These are phyloP conservation scores for Capsaspora owczarzaki DNA, from an alignment of 78 protist species.

Conservation along the genomic window DNA sequence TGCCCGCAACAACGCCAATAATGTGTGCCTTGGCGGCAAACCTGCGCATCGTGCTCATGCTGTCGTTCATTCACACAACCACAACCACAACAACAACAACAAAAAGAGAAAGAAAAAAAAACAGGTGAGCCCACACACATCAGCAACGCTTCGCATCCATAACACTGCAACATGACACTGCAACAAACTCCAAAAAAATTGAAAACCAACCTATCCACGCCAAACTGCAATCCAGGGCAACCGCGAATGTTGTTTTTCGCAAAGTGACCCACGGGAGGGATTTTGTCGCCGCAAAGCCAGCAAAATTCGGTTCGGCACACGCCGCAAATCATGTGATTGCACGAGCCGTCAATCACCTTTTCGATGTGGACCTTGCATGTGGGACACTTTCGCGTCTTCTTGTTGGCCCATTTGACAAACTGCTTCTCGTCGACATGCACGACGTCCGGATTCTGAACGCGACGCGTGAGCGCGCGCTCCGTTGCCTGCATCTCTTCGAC, in stretches of 20 bases:
- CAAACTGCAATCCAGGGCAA: slow-evolving; percentile 28
- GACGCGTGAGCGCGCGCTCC: too few relatives aligned
- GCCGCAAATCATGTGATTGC: slow-evolving; percentile 33
- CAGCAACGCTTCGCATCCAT: neutral
- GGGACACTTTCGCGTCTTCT: slow-evolving; percentile 14
- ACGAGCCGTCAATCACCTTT: slow-evolving; percentile 15
- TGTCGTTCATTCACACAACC: too few relatives aligned
- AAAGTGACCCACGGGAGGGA: slow-evolving; percentile 30
- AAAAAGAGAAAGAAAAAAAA: neutral
- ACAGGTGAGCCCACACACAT: neutral
- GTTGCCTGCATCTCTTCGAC: neutral
- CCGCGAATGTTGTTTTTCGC: slow-evolving; percentile 18
- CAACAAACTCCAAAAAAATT: neutral
- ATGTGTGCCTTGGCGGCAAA: neutral
- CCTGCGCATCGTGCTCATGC: neutral
- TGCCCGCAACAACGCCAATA: neutral
- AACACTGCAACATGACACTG: too few relatives aligned
- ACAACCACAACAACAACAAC: neutral
- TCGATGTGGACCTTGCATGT: slow-evolving; percentile 8
- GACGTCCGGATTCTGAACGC: neutral
- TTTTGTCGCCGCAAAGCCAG: slow-evolving; percentile 26
- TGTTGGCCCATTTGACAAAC: slow-evolving; percentile 3
- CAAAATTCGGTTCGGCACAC: slow-evolving; percentile 28
- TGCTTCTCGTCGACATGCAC: neutral
- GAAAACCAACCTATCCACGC: neutral